These are phyloP conservation scores for Sphaerulina vaccinii DNA, from an alignment of 2,329 filamentous ascomycete genomes.

Conservation along the genomic window DNA sequence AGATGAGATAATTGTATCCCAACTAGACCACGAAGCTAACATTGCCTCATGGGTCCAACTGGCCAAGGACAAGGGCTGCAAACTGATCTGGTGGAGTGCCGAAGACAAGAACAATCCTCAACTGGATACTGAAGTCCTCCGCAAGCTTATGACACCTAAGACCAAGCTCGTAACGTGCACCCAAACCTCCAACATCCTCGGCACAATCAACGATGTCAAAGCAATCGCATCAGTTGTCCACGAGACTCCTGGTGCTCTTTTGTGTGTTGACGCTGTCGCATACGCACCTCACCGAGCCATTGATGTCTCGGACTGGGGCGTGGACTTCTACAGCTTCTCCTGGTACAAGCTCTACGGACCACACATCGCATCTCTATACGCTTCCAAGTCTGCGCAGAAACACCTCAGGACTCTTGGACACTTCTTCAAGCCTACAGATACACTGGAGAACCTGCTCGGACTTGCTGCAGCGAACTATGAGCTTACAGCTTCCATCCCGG, in stretches of 20 bases:
- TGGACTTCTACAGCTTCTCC: conserved; percentile 74
- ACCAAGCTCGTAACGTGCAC: conserved; percentile 72
- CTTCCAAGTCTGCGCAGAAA: conserved; percentile 55
- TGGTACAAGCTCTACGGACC: conserved; percentile 85
- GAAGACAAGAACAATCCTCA: conserved; percentile 53
- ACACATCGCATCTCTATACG: conserved; percentile 71
- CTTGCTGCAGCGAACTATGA: conserved; percentile 71
- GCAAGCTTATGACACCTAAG: conserved; percentile 58
- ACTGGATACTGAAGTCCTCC: conserved; percentile 58
- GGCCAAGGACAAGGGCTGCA: conserved; percentile 59
- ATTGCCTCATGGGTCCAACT: conserved; percentile 71
- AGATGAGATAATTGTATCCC: conserved; percentile 63
- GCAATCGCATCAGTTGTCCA: conserved; percentile 57
- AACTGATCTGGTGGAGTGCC: conserved; percentile 66
- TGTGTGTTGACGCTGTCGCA: conserved; percentile 74
- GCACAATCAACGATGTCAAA: conserved; percentile 65
- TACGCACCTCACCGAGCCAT: conserved; percentile 71
- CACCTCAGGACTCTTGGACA: conserved; percentile 60
- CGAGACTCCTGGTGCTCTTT: conserved; percentile 54
- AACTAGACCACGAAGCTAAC: conserved; percentile 76
- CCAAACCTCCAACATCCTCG: conserved; percentile 71
- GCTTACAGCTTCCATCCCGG: conserved; percentile 61
- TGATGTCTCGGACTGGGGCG: conserved; percentile 66
- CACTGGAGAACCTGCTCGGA: conserved; percentile 65
- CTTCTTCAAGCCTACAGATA: conserved; percentile 62